A percentile compares a stretch with the other conserved stretches of the same genome.
Evolutionary conservation across 345 rosid genomes (phyloP).

Genomic region (Balakata baccata): DNA sequence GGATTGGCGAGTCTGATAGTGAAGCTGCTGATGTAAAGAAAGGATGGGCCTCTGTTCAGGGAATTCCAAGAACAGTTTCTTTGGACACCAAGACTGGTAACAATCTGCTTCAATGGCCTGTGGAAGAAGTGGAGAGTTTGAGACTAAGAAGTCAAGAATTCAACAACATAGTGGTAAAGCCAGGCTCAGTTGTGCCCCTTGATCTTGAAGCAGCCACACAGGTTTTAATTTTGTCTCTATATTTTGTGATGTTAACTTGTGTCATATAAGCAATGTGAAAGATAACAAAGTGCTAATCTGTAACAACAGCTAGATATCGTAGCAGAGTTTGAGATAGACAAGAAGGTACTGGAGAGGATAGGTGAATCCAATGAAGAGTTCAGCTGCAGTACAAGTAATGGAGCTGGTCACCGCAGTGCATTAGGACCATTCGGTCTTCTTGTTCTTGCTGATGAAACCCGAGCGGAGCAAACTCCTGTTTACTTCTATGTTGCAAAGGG

Average conservation of each 20-base stretch:
- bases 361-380: constrained; percentile 41
- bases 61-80: constrained; percentile 66
- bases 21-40: constrained; percentile 56
- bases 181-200: constrained; percentile 62
- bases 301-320: constrained; percentile 44
- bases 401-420: constrained; percentile 62
- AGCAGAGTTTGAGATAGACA: constrained; percentile 67
- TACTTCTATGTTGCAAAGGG: constrained; percentile 71
- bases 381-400: constrained; percentile 48
- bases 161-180: constrained; percentile 36
- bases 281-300: neutral
- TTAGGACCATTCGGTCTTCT: constrained; percentile 88
- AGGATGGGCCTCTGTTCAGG: constrained; percentile 84
- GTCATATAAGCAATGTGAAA: neutral
- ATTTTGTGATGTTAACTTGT: too few species aligned
- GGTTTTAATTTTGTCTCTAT: constrained; percentile 28
- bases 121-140: constrained; percentile 64
- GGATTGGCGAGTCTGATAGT: constrained; percentile 69
- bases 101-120: constrained; percentile 81
- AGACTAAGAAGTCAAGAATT: constrained; percentile 53
- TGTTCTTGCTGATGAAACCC: constrained; percentile 63
- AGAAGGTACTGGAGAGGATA: constrained; percentile 42
- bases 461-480: constrained; percentile 74
- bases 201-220: constrained; percentile 64
- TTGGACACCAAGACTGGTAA: constrained; percentile 58